Percentiles rank a stretch among this genome's conserved stretches.
These are phyloP conservation scores for Hyaloscypha bicolor DNA, from an alignment of 495 filamentous ascomycete genomes.

Conservation along the genomic window DNA sequence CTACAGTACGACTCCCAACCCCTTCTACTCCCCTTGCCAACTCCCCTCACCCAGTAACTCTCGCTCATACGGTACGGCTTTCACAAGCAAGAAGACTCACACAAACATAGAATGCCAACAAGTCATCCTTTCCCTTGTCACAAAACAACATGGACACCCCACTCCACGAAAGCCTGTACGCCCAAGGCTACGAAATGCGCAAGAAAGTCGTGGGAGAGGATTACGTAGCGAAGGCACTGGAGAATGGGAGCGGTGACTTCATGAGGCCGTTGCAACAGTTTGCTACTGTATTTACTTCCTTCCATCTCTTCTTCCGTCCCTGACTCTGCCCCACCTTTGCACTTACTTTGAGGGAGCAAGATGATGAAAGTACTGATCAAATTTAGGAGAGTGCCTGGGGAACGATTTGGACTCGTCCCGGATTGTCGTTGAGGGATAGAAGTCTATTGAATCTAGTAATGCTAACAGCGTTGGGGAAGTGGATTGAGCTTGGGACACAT, in stretches of 20 bases:
- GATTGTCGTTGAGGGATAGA: conserved; percentile 48
- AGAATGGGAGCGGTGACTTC: conserved; percentile 27
- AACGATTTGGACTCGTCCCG: conserved; percentile 50
- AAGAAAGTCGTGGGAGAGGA: conserved; percentile 31
- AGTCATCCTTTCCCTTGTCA: conserved; percentile 8
- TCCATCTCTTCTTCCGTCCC: not conserved
- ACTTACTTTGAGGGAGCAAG: not conserved
- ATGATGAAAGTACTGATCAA: not conserved
- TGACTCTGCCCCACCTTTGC: not conserved
- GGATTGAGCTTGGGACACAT: conserved; percentile 51
- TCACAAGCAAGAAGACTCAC: not conserved
- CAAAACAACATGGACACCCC: conserved; percentile 33
- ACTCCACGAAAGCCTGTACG: conserved; percentile 23
- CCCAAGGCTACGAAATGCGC: conserved; percentile 25
- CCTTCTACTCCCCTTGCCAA: not conserved
- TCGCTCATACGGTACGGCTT: not conserved
- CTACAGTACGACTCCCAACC: not conserved
- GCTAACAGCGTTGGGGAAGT: conserved; percentile 48
- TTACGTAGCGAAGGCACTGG: conserved; percentile 28
- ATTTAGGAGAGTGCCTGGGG: conserved; percentile 49
- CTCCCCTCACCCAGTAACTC: not conserved
- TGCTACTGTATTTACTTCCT: conserved; percentile 29
- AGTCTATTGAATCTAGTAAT: conserved; percentile 55
- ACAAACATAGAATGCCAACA: not conserved
- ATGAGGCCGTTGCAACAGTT: conserved; percentile 32